phyloP scores from a whole-genome alignment of 495 filamentous ascomycete genomes.

The Trichocladium antarcticum region DNA sequence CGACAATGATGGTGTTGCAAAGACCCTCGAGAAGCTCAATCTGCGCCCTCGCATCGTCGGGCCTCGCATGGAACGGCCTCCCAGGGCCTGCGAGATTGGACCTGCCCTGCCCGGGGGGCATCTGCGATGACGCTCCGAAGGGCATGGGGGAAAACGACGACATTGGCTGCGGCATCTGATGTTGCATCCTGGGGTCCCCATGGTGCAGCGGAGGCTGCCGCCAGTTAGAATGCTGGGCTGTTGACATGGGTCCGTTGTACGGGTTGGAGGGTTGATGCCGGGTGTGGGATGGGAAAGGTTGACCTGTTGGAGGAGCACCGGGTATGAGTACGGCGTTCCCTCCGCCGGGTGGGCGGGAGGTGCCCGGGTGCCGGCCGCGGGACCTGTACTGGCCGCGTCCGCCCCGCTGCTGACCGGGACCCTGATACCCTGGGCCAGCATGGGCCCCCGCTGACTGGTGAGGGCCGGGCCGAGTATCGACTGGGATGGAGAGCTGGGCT shows the following conservation, averaged over 20 bases:
- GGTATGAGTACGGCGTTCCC: conserved; percentile 6
- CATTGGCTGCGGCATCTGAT: not conserved
- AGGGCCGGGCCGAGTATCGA: conserved; percentile 31
- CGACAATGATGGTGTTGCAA: conserved; percentile 29
- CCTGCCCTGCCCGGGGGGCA: conserved; percentile 5
- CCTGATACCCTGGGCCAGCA: conserved; percentile 1
- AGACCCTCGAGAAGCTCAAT: conserved; percentile 36
- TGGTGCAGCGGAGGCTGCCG: conserved; percentile 10
- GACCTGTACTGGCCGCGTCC: conserved; percentile 13
- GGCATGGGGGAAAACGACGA: not conserved
- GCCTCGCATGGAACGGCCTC: conserved; percentile 11
- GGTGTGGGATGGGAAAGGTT: conserved; percentile 6
- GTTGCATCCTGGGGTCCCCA: conserved; percentile 1
- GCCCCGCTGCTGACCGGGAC: conserved; percentile 14
- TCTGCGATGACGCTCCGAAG: conserved; percentile 11
- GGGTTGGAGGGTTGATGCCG: conserved; percentile 25
- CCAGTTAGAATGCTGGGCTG: conserved; percentile 16
- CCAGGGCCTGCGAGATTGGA: conserved; percentile 11
- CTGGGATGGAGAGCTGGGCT: conserved; percentile 40
- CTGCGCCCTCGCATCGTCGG: conserved; percentile 36
- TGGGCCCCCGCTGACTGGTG: conserved; percentile 14
- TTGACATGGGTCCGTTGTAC: conserved; percentile 18
- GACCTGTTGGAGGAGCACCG: not conserved
- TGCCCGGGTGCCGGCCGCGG: conserved; percentile 19
- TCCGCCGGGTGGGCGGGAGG: conserved; percentile 15